phyloP scores from a whole-genome alignment of 1,284 basidiomycete genomes.

The Marasmius fiardii region DNA sequence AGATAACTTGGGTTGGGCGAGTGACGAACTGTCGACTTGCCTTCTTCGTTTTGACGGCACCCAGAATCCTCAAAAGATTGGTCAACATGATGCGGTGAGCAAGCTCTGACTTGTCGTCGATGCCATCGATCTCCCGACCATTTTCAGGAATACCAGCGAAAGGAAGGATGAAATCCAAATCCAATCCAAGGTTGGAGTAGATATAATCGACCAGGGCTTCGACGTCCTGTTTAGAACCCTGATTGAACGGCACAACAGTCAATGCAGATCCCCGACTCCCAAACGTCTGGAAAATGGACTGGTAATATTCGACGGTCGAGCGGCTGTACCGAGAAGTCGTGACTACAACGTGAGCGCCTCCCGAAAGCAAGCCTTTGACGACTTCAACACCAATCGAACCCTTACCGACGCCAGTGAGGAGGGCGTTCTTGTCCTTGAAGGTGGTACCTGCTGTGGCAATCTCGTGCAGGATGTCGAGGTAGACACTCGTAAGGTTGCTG shows the following conservation, averaged over 20 bases:
- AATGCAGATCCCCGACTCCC: constrained; percentile 94
- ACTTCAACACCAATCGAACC: constrained; percentile 98
- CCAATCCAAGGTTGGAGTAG: constrained; percentile 90
- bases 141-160: constrained; percentile 99
- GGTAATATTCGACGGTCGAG: constrained; percentile 96
- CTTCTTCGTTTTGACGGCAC: constrained; percentile 97
- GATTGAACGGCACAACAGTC: constrained; percentile 98
- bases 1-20: constrained; percentile 95
- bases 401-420: constrained; percentile 96
- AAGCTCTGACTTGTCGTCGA: constrained; percentile 97
- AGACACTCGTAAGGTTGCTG: constrained; percentile 92
- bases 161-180: constrained; percentile 97
- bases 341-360: constrained; percentile 94
- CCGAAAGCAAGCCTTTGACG: constrained; percentile 93
- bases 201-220: constrained; percentile 98
- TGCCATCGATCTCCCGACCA: constrained; percentile 93
- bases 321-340: constrained; percentile 96
- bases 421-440: constrained; percentile 98
- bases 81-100: constrained; percentile 97
- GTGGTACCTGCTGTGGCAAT: constrained; percentile 98
- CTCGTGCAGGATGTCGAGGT: constrained; percentile 95
- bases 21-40: constrained; percentile 95
- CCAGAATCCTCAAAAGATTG: constrained; percentile 92
- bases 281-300: constrained; percentile 94
- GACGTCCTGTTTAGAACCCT: constrained; percentile 96